Evolutionary conservation across 2,329 filamentous ascomycete genomes (phyloP).

Genomic region (Leptographium radiaticola): DNA sequence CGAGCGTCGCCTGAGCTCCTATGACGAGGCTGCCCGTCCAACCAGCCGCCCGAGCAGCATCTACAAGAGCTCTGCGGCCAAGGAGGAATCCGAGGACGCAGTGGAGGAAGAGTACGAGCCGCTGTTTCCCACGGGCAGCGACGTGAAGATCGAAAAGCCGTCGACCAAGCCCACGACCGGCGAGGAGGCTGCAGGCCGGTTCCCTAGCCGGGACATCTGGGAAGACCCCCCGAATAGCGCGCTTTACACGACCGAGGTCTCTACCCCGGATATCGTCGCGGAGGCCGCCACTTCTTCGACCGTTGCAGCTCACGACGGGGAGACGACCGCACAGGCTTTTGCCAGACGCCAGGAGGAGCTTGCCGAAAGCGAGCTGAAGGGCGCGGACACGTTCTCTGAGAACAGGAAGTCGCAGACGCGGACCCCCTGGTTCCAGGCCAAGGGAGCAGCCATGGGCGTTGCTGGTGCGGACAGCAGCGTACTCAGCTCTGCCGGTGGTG

Average conservation of each 20-base stretch:
- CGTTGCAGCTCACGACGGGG: conserved; percentile 25
- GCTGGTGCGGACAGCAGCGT: not conserved
- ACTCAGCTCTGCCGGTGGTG: conserved; percentile 7
- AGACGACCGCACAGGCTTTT: conserved; percentile 51
- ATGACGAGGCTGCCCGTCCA: conserved; percentile 37
- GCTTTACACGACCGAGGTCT: conserved; percentile 68
- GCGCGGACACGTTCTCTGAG: conserved; percentile 7
- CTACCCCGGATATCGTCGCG: conserved; percentile 53
- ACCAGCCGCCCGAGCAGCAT: conserved; percentile 39
- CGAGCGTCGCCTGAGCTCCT: conserved; percentile 47
- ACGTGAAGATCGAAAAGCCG: conserved; percentile 30
- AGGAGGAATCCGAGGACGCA: conserved; percentile 55
- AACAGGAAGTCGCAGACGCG: conserved; percentile 33
- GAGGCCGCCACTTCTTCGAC: conserved; percentile 12
- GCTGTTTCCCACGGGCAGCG: conserved; percentile 70
- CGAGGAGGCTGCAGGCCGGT: conserved; percentile 50
- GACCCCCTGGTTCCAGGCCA: conserved; percentile 30
- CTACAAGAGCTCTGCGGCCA: conserved; percentile 37
- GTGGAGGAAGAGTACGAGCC: conserved; percentile 84
- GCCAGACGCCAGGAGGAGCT: conserved; percentile 52
- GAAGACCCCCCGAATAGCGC: conserved; percentile 86
- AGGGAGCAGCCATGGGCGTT: conserved; percentile 22
- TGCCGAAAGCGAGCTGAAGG: conserved; percentile 32
- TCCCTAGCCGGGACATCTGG: conserved; percentile 94
- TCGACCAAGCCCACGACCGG: conserved; percentile 27